These are phyloP conservation scores for Metschnikowia noctiluminum DNA, from an alignment of 805 yeast species.

Conservation along the genomic window DNA sequence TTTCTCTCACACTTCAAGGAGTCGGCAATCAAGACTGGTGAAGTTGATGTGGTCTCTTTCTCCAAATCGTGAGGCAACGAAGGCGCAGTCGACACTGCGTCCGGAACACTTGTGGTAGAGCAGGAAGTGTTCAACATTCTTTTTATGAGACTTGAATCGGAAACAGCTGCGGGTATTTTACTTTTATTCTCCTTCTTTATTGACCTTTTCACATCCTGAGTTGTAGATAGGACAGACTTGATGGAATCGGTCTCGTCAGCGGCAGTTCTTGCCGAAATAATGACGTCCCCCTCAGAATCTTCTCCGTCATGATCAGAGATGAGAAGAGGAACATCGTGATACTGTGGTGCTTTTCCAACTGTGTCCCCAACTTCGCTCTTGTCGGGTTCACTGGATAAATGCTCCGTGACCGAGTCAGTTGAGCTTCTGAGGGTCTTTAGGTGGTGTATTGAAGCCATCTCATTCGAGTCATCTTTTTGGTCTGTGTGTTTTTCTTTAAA, in stretches of 20 bases:
- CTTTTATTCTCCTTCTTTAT: constrained; percentile 13
- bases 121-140: neutral
- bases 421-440: neutral
- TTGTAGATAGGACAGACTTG: constrained; percentile 9
- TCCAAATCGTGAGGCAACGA: constrained; percentile 1
- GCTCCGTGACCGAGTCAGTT: too few relatives aligned
- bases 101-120: neutral
- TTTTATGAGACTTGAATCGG: too few relatives aligned
- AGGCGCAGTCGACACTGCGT: neutral
- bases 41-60: neutral
- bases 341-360: constrained; percentile 15
- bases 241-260: neutral
- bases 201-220: constrained; percentile 22
- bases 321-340: constrained; percentile 30
- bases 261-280: constrained; percentile 8
- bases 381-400: neutral
- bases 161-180: too few relatives aligned
- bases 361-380: neutral
- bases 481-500: constrained; percentile 2
- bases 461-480: neutral
- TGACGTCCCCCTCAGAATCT: constrained; percentile 26
- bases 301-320: constrained; percentile 32
- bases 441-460: neutral
- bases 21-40: constrained; percentile 12
- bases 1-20: constrained; percentile 31